phyloP scores from a whole-genome alignment of 1,139 yeast genomes.

The Wickerhamomyces sp. region DNA sequence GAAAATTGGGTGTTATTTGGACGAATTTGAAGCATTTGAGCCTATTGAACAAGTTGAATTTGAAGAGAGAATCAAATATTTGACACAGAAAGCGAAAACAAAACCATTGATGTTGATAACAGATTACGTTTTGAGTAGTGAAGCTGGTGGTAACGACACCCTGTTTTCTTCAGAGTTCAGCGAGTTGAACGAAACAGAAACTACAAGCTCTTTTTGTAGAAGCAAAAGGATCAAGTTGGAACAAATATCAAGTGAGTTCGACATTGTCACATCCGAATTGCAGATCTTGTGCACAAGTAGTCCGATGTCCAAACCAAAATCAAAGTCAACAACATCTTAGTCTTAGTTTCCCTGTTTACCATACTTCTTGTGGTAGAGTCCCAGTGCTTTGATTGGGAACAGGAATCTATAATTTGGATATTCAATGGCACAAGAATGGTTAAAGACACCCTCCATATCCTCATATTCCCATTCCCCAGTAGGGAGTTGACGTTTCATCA shows the following conservation, averaged over 20 bases:
- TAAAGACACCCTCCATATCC: conserved; percentile 92
- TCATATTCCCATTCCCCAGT: conserved; percentile 89
- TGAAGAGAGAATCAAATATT: conserved; percentile 1
- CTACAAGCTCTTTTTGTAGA: neutral
- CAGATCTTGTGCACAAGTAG: conserved; percentile 5
- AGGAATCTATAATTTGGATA: conserved; percentile 90
- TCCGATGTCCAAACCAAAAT: conserved; percentile 1
- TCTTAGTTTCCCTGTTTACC: conserved; percentile 7
- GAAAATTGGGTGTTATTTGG: conserved; percentile 3
- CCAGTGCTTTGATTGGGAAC: conserved; percentile 91
- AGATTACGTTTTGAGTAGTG: neutral
- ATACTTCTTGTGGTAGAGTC: conserved; percentile 46
- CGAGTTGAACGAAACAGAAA: neutral
- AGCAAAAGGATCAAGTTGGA: neutral
- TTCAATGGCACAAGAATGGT: conserved; percentile 91
- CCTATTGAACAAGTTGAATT: neutral
- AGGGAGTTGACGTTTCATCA: conserved; percentile 62
- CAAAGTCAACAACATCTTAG: too few relatives aligned
- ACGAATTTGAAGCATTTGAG: conserved; percentile 1
- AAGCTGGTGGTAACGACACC: neutral
- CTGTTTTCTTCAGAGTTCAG: neutral
- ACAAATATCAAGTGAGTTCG: neutral
- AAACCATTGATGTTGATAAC: neutral
- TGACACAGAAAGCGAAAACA: neutral
- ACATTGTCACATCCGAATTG: conserved; percentile 6